Percentiles rank a stretch among this genome's conserved stretches.
phyloP scores from a whole-genome alignment of 495 filamentous ascomycete species.

The Trypethelium eluteriae region DNA sequence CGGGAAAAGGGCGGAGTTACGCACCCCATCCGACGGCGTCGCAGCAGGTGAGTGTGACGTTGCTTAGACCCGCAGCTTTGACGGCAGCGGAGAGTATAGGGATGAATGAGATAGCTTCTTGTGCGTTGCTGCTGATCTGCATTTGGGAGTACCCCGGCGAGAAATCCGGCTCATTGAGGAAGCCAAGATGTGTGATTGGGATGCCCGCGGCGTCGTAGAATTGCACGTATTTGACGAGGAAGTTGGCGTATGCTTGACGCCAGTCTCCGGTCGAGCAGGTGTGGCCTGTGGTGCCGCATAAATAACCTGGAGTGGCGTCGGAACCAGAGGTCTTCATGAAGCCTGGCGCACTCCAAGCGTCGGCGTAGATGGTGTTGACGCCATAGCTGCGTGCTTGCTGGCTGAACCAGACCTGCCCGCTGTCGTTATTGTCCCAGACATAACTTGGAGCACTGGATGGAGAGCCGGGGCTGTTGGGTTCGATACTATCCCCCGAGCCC shows the following conservation, averaged over 20 bases:
- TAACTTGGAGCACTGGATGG: conserved; percentile 38
- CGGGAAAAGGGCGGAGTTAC: no score
- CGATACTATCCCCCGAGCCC: conserved; percentile 36
- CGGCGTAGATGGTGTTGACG: conserved; percentile 44
- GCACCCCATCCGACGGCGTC: conserved; percentile 44
- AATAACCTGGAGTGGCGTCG: conserved; percentile 39
- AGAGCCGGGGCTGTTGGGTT: conserved; percentile 37
- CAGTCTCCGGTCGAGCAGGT: conserved; percentile 42
- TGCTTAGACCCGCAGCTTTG: conserved; percentile 32
- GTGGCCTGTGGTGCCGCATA: conserved; percentile 44
- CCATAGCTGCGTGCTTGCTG: conserved; percentile 42
- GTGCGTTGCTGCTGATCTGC: conserved; percentile 36
- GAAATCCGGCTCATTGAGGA: conserved; percentile 51
- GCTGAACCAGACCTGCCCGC: conserved; percentile 45
- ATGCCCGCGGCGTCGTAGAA: conserved; percentile 46
- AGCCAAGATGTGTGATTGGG: conserved; percentile 44
- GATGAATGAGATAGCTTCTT: conserved; percentile 47
- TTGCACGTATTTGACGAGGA: conserved; percentile 46
- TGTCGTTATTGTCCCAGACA: conserved; percentile 42
- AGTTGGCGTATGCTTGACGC: conserved; percentile 48
- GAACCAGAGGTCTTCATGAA: conserved; percentile 52
- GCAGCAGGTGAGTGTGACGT: conserved; percentile 42
- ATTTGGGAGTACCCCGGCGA: conserved; percentile 39
- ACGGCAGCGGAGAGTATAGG: conserved; percentile 40
- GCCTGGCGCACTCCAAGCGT: conserved; percentile 50